Percentiles rank a stretch among this genome's conserved stretches.
Conservation (phyloP, 2,329 filamentous ascomycete species). For the Colletotrichum eleusines region DNA sequence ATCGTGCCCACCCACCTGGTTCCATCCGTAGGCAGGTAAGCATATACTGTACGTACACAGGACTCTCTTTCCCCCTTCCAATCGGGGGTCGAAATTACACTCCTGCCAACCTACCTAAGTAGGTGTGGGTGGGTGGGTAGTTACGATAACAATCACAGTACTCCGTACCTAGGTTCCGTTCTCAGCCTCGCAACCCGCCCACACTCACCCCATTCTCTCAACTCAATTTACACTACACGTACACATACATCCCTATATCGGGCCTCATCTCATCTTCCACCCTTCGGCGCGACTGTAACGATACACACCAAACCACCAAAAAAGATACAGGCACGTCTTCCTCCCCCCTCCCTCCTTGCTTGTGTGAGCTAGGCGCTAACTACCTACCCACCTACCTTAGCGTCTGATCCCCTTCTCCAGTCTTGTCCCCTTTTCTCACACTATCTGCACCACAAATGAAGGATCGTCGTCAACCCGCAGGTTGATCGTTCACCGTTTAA, state of each 20-base stretch:
- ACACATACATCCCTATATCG: background rate
- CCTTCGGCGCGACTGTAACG: slow-evolving; percentile 28
- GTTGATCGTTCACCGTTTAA: slow-evolving; percentile 39
- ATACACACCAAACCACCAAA: background rate
- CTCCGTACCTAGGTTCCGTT: background rate
- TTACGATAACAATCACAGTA: too few species aligned
- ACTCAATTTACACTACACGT: background rate
- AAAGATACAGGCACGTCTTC: slow-evolving; percentile 13
- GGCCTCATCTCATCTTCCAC: slow-evolving; percentile 30
- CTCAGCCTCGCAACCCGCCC: background rate
- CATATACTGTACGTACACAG: too few species aligned
- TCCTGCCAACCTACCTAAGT: background rate
- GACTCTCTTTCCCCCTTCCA: background rate
- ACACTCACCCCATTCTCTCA: background rate
- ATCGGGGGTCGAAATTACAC: too few species aligned
- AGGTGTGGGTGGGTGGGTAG: too few species aligned
- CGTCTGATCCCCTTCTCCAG: slow-evolving; percentile 17
- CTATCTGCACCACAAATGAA: slow-evolving; percentile 39
- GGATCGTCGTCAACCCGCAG: slow-evolving; percentile 41
- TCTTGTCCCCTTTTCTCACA: slow-evolving; percentile 18
- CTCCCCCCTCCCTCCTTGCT: slow-evolving; percentile 10
- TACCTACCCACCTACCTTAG: too few species aligned
- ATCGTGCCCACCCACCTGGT: background rate
- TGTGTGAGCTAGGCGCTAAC: slow-evolving; percentile 21
- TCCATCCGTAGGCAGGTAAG: too few species aligned